These are phyloP conservation scores for Curvularia verruculosa DNA, from an alignment of 2,329 filamentous ascomycete genomes.

Conservation along the genomic window DNA sequence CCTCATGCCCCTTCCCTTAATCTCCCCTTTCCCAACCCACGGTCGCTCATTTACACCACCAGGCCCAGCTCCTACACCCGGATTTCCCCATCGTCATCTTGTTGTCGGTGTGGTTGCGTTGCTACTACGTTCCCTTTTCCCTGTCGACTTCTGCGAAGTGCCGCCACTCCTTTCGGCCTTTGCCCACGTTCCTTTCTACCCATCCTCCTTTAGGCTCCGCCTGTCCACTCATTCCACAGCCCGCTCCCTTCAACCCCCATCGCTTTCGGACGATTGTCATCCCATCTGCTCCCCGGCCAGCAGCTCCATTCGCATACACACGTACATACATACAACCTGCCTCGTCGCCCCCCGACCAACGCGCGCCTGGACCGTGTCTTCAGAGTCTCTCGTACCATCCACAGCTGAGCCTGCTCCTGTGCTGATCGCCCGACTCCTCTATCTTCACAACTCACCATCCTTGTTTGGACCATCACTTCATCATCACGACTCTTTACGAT, in stretches of 20 bases:
- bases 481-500: conserved; percentile 44
- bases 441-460: conserved; percentile 33
- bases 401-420: conserved; percentile 30
- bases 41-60: conserved; percentile 46
- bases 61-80: conserved; percentile 40
- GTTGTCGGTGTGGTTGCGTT: conserved; percentile 46
- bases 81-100: conserved; percentile 45
- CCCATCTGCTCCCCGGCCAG: conserved; percentile 46
- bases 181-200: conserved; percentile 48
- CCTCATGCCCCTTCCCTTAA: conserved; percentile 43
- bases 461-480: conserved; percentile 39
- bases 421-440: conserved; percentile 29
- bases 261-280: conserved; percentile 48
- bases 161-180: conserved; percentile 53
- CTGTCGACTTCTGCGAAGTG: conserved; percentile 50
- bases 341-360: too few species aligned
- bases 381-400: conserved; percentile 32
- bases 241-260: conserved; percentile 32
- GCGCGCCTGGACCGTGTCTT: conserved; percentile 46
- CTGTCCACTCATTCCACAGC: conserved; percentile 49
- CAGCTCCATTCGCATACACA: conserved; percentile 48
- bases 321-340: conserved; percentile 16
- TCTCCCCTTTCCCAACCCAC: conserved; percentile 41
- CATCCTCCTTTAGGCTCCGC: conserved; percentile 44
- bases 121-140: conserved; percentile 47